These are phyloP conservation scores for Chenopodium berlandieri DNA, from an alignment of 148 eudicot species.

Conservation along the genomic window DNA sequence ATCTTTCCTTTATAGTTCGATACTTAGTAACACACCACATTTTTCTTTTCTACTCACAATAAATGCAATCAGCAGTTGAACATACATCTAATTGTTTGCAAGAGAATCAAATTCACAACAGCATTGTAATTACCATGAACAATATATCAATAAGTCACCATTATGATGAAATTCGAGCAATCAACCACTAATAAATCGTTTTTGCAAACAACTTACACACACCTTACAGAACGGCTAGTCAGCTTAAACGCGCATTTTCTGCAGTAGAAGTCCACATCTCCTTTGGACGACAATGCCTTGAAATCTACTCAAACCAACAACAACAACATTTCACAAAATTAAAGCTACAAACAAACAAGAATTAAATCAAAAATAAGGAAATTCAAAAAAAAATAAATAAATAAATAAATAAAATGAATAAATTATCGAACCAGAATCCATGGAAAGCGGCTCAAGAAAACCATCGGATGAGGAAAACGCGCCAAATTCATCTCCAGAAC, in stretches of 20 bases:
- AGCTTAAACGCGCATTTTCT: slow-evolving; percentile 63
- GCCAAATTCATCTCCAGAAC: slow-evolving; percentile 28
- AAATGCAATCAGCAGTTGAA: neutral
- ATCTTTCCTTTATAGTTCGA: neutral
- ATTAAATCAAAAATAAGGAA: neutral
- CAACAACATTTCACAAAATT: slow-evolving; percentile 4
- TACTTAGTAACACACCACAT: neutral
- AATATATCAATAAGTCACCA: neutral
- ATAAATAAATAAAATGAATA: no score
- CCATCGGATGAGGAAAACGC: neutral
- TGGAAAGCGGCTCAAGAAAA: slow-evolving; percentile 36
- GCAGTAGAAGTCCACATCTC: slow-evolving; percentile 64
- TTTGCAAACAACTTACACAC: neutral
- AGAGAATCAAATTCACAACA: neutral
- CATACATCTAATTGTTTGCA: neutral
- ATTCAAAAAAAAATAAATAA: neutral
- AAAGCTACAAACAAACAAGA: neutral
- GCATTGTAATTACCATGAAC: no score
- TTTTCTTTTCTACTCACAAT: neutral
- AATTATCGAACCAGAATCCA: slow-evolving; percentile 52
- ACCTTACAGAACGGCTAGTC: slow-evolving; percentile 55
- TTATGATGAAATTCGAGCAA: neutral
- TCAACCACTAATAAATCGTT: neutral
- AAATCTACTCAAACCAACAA: slow-evolving; percentile 40
- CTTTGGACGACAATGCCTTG: slow-evolving; percentile 42